These are phyloP conservation scores for Dysphania ambrosioides DNA, from an alignment of 148 eudicot genomes.

Conservation along the genomic window DNA sequence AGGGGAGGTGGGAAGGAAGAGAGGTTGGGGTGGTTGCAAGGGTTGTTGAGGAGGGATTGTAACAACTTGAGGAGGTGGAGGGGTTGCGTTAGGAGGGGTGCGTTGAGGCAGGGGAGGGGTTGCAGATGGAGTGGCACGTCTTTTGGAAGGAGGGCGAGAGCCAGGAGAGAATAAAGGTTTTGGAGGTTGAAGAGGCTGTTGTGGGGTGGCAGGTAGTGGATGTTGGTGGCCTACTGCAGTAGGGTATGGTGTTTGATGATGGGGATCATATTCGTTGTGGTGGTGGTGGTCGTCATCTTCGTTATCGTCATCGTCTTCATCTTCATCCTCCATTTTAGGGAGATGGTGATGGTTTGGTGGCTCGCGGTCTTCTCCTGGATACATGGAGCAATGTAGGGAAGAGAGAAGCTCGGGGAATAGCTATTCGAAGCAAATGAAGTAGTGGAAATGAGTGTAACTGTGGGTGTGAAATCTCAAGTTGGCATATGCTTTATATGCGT, in stretches of 20 bases:
- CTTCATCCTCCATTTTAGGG: conserved; percentile 21
- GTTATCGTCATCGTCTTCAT: conserved; percentile 28
- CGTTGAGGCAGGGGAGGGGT: conserved; percentile 14
- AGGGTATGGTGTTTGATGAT: conserved; percentile 7
- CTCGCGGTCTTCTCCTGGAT: conserved; percentile 15
- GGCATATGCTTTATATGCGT: background rate
- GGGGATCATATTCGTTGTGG: background rate
- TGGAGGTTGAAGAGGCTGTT: conserved; percentile 25
- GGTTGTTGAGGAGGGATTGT: conserved; percentile 20
- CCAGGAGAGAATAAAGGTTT: background rate
- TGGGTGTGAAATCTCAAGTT: background rate
- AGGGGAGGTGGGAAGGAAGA: conserved; percentile 6
- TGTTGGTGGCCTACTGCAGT: background rate
- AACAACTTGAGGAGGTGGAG: background rate
- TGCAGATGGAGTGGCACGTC: conserved; percentile 2
- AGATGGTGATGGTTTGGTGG: conserved; percentile 33
- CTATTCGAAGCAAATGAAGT: background rate
- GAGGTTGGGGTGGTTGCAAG: background rate
- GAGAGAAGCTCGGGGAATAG: background rate
- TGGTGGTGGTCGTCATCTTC: too few species aligned
- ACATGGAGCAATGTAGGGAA: conserved; percentile 13
- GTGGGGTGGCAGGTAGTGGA: conserved; percentile 14
- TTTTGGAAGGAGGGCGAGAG: background rate
- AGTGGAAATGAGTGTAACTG: background rate
- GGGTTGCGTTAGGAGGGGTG: too few species aligned